Base-by-base conservation (phyloP, 352 stramenopile species). In the Pythium rishiriense region DNA sequence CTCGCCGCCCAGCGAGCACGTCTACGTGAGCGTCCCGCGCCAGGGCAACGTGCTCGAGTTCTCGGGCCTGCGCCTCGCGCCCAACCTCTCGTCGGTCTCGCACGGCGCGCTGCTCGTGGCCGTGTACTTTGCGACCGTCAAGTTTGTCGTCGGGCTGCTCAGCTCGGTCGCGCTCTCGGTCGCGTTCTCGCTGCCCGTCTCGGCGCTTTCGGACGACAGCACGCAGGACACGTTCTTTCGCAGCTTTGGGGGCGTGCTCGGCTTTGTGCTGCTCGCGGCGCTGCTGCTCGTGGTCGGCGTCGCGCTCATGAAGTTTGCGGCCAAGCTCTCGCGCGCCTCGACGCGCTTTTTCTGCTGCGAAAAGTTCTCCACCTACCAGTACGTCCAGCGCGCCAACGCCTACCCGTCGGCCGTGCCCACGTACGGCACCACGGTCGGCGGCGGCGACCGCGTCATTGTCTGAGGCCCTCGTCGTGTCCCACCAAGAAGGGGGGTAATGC, bases 331-430 rank as follows among this genome's bases (percentile, higher is more conserved):
- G 29, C 70, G 69, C 33, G 53, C 66, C 31, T 74, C 78, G 6
- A 88, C 81, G 28, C 76, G 79, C 45, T 87, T 79, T 67, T 90
- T 90, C 62, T 88, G 79, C 70, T 88, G 79, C 54, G 81, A 90
- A 43, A 77, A 74, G 54, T 85, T 83, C 47, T 74, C 69, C 14
- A 76, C 73, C 19, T 80, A 87, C 62, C 67, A 74, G 37, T 79
- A 80, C 41, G 62, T 78, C 24, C 39, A 75, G 60, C 51, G 29
- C 53, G 48, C 59, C 12, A 48, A 64, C 29, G 48, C 48, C 26
- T 66, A 70, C 29, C 63, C 67, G 8, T 37, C 64, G 17, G 53
- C 66, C 17, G 17, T 59, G 15, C 46, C 72, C 14, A 62, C 68
- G 33, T 88, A 88, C 50, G 79, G 79, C 42, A 45, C 76, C 10